Evolutionary conservation across 768 basidiomycete genomes (phyloP), one percentile per base, ranked within the genome.

Genomic region (Hypsizygus marmoreus): DNA sequence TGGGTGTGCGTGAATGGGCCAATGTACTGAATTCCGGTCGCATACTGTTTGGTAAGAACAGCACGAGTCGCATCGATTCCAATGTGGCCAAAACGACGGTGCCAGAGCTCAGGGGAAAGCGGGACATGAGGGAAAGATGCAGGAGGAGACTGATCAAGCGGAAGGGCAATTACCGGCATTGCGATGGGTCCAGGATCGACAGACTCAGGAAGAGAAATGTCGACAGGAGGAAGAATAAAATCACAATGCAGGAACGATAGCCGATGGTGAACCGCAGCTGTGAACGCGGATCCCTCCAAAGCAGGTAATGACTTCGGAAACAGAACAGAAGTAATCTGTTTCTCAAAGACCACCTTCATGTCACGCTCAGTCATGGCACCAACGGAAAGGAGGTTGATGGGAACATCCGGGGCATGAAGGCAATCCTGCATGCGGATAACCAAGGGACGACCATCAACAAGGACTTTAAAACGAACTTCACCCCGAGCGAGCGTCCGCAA

Each of bases 31-130:
- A 54, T 35, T 1, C 61, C 56, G 31, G 46, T 49, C 1, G 44
- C 56, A 41, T 54, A 58, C 8, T 54, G 33, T 20, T 51, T 42
- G 0, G 56, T 57, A 0, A 63, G 36, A 1, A 57, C 44, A 3
- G 47, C 35, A 7, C 44, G 29, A 2, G 57, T 61, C 0, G 59
- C 46, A 13, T 58, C 55, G 0, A 28, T n/a, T 4, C 57, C 54
- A 22, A 56, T 40, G 24, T 67, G 64, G 6, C 63, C 62, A 28
- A 63, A 47, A 3, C 51, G 46, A n/a, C 53, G 32, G 40, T 65
- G 66, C 61, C 59, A 65, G 0, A 61, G 48, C 2, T 42, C 48
- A 0, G 52, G 45, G 13, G 52, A 28, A 3, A 35, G 26, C 4
- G 31, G n/a, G 3, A 45, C 20, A 8, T 17, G 24, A 11, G 39